Evolutionary conservation across 1,284 basidiomycete species (phyloP), one percentile per base, ranked within the genome.

Genomic region (Apiotrichum montevideense): DNA sequence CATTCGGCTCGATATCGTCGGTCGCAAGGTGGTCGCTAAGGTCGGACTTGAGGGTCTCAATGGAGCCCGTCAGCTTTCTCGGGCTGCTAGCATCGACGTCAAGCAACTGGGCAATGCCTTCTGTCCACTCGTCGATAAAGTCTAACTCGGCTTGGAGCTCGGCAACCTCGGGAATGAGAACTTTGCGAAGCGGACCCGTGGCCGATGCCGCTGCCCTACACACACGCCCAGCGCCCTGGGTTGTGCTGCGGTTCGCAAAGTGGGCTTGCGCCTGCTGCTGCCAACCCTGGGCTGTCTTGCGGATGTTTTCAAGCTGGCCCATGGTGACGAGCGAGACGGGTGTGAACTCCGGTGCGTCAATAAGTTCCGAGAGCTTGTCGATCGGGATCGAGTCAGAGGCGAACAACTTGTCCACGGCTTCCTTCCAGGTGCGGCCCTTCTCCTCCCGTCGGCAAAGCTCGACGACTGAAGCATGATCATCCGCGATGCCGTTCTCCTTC

Each of bases 21-120:
- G 63, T 63, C 8, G 58, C 51, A 11, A 73, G 54, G 46, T 70
- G 66, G 9, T 60, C 54, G 51, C 66, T 56, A 14, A 73, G 54
- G 37, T 63, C 63, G 10, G 32, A 21, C 21, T 21, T 21, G 21
- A 21, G 21, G 21, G 21, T 21, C 21, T 21, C 13, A 13, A 39
- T 13, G 37, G 8, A 33, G 6, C 35, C 34, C 4, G 46, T 47
- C 8, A 91, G 78, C 90, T 94, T 77, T 99, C 21, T 21, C 21
- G 21, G 21, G 21, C 21, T 21, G 21, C 21, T 21, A 21, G 21
- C 21, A 21, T 21, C 21, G 21, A 21, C 21, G 21, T 21, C 21
- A 21, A 21, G 21, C 21, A 21, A 21, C 21, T 21, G 21, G 21
- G 21, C 21, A 21, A 21, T 21, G 21, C 21, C 21, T 21, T 21